These are phyloP conservation scores for Lophiostoma macrostomum DNA, from an alignment of 495 filamentous ascomycete species.

Conservation along the genomic window DNA sequence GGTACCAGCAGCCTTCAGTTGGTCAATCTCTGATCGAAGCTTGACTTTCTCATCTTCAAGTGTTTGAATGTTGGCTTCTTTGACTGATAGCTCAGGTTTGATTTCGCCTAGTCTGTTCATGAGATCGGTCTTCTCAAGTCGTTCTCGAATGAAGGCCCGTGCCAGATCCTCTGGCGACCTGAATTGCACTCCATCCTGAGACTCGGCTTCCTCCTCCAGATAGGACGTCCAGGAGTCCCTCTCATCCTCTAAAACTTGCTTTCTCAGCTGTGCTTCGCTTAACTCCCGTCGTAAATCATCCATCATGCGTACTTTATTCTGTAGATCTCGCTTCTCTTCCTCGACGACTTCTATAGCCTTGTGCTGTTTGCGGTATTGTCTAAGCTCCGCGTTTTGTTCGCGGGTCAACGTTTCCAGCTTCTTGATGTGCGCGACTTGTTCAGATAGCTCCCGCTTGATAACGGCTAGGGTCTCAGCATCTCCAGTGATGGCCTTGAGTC, in stretches of 20 bases:
- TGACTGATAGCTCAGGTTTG: conserved; percentile 75
- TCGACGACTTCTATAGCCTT: conserved; percentile 91
- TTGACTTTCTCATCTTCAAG: conserved; percentile 66
- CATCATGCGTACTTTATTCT: conserved; percentile 72
- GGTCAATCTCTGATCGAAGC: conserved; percentile 67
- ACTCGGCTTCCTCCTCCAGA: conserved; percentile 62
- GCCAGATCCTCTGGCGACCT: conserved; percentile 87
- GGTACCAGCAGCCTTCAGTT: conserved; percentile 51
- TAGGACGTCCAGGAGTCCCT: conserved; percentile 81
- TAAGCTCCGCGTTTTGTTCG: conserved; percentile 76
- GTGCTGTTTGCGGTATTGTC: conserved; percentile 70
- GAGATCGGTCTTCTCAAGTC: conserved; percentile 71
- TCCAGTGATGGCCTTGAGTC: conserved; percentile 75
- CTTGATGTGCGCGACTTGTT: conserved; percentile 86
- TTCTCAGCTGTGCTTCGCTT: conserved; percentile 72
- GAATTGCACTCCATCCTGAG: conserved; percentile 63
- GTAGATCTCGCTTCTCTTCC: conserved; percentile 85
- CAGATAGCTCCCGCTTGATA: conserved; percentile 79
- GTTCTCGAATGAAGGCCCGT: conserved; percentile 74
- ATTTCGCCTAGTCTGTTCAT: conserved; percentile 72
- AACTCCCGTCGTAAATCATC: conserved; percentile 71
- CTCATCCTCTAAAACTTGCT: conserved; percentile 86
- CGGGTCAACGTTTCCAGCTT: conserved; percentile 75
- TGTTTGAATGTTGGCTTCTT: conserved; percentile 69
- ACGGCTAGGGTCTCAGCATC: conserved; percentile 79